A percentile compares a stretch with the other conserved stretches of the same genome.
Conservation (phyloP, 176 grass and related monocot genomes). For the Oryza nivara region DNA sequence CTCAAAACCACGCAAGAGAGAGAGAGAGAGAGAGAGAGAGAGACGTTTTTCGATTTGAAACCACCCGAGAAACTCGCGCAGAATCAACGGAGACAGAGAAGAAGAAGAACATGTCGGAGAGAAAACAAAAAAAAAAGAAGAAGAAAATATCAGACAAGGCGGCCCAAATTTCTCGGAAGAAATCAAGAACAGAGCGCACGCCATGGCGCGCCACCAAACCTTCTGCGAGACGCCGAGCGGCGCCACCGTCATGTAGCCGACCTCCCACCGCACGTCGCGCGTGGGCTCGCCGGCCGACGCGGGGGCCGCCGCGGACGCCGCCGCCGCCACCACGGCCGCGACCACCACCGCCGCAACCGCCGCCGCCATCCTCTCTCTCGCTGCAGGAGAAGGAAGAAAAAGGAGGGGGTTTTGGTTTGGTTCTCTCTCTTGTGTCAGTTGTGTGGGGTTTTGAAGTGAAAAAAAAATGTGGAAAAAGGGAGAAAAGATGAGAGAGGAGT, state of each 20-base stretch:
- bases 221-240: conserved; percentile 73
- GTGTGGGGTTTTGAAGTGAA: conserved; percentile 41
- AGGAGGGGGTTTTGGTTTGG: conserved; percentile 28
- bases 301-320: background rate
- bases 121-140: background rate
- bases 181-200: background rate
- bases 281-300: background rate
- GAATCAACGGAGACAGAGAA: background rate
- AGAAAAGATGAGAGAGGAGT: background rate
- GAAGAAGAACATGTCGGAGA: conserved; percentile 19
- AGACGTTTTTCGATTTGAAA: background rate
- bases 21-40: no score
- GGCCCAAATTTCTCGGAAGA: background rate
- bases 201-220: conserved; percentile 33
- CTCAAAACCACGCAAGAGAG: background rate
- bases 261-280: conserved; percentile 59
- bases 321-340: conserved; percentile 31
- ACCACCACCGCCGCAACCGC: conserved; percentile 18
- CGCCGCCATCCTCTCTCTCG: background rate
- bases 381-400: background rate
- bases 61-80: conserved; percentile 18
- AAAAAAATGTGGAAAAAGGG: background rate
- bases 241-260: conserved; percentile 73
- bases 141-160: background rate
- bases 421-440: background rate